Base-by-base conservation (phyloP, 176 grass and related monocot species). In the Olyra latifolia region DNA sequence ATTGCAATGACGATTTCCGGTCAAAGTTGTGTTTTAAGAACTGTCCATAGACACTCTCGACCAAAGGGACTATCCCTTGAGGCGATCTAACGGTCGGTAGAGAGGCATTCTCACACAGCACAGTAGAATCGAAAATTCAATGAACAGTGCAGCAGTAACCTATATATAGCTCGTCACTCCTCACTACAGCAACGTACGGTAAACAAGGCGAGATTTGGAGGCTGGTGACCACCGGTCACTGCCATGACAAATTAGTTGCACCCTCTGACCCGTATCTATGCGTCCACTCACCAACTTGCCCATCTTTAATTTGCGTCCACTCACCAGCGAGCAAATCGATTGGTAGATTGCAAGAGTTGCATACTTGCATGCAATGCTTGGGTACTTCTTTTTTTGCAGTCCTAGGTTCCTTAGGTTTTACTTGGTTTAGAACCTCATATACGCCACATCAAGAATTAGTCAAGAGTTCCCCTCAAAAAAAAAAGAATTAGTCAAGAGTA, bases 211-310 rank as follows among this genome's bases (percentile, higher is more conserved):
- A 30, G 29, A 50, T 39, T 35, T 1, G 1, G 52, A 45, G 56
- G 57, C 66, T 61, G 60, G 61, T 45, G 32, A 4, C 42, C 54
- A 25, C 16, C 13, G 0, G 61, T 80, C 58, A 63, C 63, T 77
- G 12, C 61, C 80, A 42, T 79, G 67, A 79, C 61, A 80, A 53
- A 58, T 69, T 80, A 16, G 87, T 75, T 75, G 81, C 75, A 79
- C 4, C 81, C 0, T 84, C 75, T 84, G 74, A 74, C 29, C 86
- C 48, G 67, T 55, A 73, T 57, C 66, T 64, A 11, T 40, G 27
- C 11, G 14, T 39, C 66, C 79, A 68, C 50, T 78, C 69, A 69
- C 42, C 81, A 88, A 84, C 68, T 73, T 88, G 81, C 32, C 9
- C 8, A 13, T 39, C 30, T 59, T 49, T 67, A 55, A 76, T 6